Conservation (phyloP, 2,329 filamentous ascomycete genomes). For the Hymenoscyphus linearis region DNA sequence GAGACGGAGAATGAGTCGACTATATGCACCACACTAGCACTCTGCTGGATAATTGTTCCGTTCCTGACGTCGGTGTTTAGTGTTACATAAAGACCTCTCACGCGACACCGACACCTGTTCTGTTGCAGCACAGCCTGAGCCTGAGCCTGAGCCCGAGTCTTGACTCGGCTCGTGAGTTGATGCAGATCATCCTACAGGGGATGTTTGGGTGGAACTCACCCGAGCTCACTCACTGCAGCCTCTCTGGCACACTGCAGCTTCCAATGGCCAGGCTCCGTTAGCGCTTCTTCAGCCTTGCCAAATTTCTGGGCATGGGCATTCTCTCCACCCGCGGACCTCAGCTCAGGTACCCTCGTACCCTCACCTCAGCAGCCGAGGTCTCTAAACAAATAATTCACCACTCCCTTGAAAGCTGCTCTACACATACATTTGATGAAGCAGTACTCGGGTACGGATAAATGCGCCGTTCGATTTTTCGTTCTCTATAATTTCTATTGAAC, state of each 20-base stretch:
- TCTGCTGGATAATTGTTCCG: not conserved
- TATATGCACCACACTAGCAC: not conserved
- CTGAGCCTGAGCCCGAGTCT: too few species aligned
- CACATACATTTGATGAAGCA: not conserved
- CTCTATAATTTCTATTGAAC: not conserved
- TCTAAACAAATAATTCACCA: not conserved
- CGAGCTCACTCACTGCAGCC: too few species aligned
- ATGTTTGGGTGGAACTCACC: not conserved
- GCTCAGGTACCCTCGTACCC: not conserved
- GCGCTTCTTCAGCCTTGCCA: conserved; percentile 1
- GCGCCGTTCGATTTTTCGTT: not conserved
- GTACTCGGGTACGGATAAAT: too few species aligned
- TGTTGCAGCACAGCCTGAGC: not conserved
- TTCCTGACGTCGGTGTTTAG: not conserved
- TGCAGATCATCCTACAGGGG: not conserved
- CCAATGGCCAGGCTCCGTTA: too few species aligned
- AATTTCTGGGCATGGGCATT: not conserved
- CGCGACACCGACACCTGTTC: not conserved
- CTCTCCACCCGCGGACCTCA: too few species aligned
- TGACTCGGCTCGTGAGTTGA: not conserved
- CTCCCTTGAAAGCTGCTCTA: not conserved
- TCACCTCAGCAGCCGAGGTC: not conserved
- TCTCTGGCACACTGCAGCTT: too few species aligned
- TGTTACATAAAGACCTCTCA: not conserved
- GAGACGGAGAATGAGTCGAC: not conserved